Conservation (phyloP, 805 yeast species). For the Candida khao-thaluensis region DNA sequence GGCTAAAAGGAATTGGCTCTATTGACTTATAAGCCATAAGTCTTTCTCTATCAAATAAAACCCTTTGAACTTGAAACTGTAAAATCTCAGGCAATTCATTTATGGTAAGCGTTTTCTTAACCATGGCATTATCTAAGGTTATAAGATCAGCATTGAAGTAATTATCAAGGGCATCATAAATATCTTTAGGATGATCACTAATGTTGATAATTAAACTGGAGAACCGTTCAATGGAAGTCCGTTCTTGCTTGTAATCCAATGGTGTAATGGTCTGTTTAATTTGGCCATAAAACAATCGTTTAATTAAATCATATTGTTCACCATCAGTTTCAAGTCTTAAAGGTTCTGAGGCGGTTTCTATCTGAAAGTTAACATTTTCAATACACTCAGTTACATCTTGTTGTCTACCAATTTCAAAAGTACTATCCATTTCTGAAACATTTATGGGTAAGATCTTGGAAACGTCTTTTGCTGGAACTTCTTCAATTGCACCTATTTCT, state of each 20-base stretch:
- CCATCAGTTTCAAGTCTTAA: conserved; percentile 56
- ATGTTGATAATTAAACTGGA: conserved; percentile 81
- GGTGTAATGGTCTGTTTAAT: conserved; percentile 75
- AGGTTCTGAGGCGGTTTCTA: conserved; percentile 85
- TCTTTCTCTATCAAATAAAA: conserved; percentile 75
- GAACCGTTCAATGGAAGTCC: conserved; percentile 63
- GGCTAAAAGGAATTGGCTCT: conserved; percentile 79
- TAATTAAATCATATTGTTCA: conserved; percentile 82
- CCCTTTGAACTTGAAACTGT: conserved; percentile 93
- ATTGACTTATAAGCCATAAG: conserved; percentile 77
- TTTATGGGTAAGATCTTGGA: conserved; percentile 35
- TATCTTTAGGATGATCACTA: conserved; percentile 81
- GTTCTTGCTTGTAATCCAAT: conserved; percentile 24
- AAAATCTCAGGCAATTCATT: conserved; percentile 73
- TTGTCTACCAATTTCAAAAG: conserved; percentile 82
- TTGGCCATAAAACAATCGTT: conserved; percentile 79
- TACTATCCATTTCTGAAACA: conserved; percentile 67
- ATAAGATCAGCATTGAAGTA: conserved; percentile 76
- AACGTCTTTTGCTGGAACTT: not conserved
- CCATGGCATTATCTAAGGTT: conserved; percentile 67
- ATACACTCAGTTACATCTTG: conserved; percentile 98
- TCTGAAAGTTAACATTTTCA: conserved; percentile 86
- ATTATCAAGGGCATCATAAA: conserved; percentile 87
- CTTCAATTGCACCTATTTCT: not conserved
- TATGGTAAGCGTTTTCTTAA: conserved; percentile 70